Conservation (phyloP, 2,329 filamentous ascomycete genomes). For the Xylariaceae sp. region DNA sequence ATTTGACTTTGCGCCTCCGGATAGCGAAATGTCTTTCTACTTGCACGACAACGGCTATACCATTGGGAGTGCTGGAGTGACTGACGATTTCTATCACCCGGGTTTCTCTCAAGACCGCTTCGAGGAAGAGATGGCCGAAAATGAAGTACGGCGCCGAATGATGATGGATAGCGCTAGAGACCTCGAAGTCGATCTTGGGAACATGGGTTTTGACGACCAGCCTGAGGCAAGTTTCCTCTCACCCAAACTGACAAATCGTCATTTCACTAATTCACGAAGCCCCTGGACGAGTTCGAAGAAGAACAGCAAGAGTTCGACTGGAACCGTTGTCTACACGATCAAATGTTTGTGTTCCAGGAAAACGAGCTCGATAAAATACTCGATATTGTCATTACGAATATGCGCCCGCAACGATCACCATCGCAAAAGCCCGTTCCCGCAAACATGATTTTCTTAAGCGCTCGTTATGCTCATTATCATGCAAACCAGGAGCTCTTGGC, state of each 20-base stretch:
- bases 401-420: constrained; percentile 91
- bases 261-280: constrained; percentile 38
- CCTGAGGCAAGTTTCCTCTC: constrained; percentile 61
- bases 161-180: constrained; percentile 99
- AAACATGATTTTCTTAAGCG: constrained; percentile 93
- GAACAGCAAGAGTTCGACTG: constrained; percentile 94
- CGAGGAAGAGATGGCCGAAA: constrained; percentile 95
- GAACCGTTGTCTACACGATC: constrained; percentile 89
- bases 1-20: constrained; percentile 89
- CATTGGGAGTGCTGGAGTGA: constrained; percentile 72
- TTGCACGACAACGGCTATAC: constrained; percentile 90
- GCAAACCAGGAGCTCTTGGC: constrained; percentile 78
- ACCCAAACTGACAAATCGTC: constrained; percentile 6
- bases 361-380: constrained; percentile 86
- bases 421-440: constrained; percentile 97
- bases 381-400: constrained; percentile 93
- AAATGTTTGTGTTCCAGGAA: constrained; percentile 99
- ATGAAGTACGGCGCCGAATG: constrained; percentile 90
- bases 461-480: constrained; percentile 94
- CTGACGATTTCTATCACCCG: constrained; percentile 88
- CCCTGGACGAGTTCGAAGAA: constrained; percentile 74
- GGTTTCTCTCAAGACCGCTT: constrained; percentile 91
- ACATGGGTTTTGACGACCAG: constrained; percentile 91
- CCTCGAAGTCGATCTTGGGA: constrained; percentile 91
- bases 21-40: constrained; percentile 95